Evolutionary conservation across 1,139 yeast genomes (phyloP), one percentile per base, ranked within the genome.

Genomic region (Debaryomycetaceae sp.): DNA sequence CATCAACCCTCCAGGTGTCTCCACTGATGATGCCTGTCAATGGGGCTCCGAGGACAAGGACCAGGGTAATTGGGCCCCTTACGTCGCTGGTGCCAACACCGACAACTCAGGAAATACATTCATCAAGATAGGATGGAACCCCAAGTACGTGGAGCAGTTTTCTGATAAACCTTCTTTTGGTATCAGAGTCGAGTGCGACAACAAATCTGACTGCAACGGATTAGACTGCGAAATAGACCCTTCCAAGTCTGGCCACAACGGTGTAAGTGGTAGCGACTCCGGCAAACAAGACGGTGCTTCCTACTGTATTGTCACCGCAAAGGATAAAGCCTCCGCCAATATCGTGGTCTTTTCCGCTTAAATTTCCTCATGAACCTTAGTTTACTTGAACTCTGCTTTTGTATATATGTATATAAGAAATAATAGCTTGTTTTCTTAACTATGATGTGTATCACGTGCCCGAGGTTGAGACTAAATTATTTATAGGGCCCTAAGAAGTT

Each of bases 41-140:
- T 89, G 97, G 97, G 96, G 96, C 1, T 63, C 84, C 27, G 73
- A 72, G 24, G 68, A 72, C 46, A 72, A 84, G 51, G 83, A 93
- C 20, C 70, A 72, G 52, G 97, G 97, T 48, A 88, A 89, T 76
- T 89, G 96, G 96, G 70, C 96, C 24, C 96, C 97, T 24, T 89
- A 87, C 57, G 95, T 89, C 49, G 95, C 95, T 14, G 97, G 96
- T 52, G 89, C 91, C 53, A 88, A 88, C 70, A 80, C 79, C 68
- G 95, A 87, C 62, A 64, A 63, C 46, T 64, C 60, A 45, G 86
- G 88, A 30, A 78, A 80, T 62, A 87, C 96, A 3, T 88, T 55
- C 63, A 86, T 86, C 53, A 89, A 87, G 68, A 80, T 89, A 60
- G 96, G 95, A 42, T 88, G 96, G 95, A 89, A 89, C 66, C 96